These are phyloP conservation scores for Onygenales sp. DNA, from an alignment of 2,329 filamentous ascomycete genomes.

Conservation along the genomic window DNA sequence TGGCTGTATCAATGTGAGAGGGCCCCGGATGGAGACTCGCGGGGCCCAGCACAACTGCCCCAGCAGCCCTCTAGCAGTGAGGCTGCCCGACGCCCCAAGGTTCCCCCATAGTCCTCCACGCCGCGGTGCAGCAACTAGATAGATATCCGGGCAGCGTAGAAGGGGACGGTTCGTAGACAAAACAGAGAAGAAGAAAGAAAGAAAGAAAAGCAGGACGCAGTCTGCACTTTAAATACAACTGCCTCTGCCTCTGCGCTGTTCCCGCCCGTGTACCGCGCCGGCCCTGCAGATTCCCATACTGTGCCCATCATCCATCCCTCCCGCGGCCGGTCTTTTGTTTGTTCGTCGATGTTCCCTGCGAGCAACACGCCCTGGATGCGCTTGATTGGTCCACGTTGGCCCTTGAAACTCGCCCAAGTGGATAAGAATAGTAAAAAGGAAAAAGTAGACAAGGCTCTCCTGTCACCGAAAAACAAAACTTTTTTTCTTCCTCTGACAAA, in stretches of 20 bases:
- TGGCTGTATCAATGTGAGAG: too few relatives aligned
- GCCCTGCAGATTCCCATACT: constrained; percentile 1
- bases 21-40: too few relatives aligned
- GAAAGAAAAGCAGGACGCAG: constrained; percentile 4
- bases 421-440: neutral
- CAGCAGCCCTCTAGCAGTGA: too few relatives aligned
- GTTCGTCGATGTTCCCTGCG: neutral
- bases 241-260: neutral
- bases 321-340: neutral
- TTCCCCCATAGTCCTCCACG: neutral
- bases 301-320: neutral
- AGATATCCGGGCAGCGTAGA: neutral
- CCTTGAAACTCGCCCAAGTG: neutral
- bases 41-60: neutral
- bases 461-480: too few relatives aligned
- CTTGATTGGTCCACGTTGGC: constrained; percentile 2
- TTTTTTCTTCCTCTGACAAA: neutral
- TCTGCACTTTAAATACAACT: constrained; percentile 3
- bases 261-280: neutral
- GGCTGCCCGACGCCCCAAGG: neutral
- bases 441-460: neutral
- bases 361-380: neutral
- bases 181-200: neutral
- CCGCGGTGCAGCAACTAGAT: neutral
- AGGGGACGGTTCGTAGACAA: neutral